Base-by-base conservation (phyloP, 192 early-diverging fungal genomes). In the Rhizoclosmatium globosum region DNA sequence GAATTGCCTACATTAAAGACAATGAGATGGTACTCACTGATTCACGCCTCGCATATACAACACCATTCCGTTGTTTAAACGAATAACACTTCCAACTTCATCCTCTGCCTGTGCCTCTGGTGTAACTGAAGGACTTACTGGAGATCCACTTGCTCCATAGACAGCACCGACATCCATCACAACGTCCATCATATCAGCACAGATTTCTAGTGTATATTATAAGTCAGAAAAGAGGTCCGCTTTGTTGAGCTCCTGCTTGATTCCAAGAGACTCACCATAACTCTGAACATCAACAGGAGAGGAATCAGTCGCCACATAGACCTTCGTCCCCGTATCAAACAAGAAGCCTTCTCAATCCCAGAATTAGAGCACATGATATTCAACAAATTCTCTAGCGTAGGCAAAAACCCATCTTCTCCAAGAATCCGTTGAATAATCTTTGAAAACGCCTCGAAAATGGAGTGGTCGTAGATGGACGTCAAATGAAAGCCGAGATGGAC, bases 341-440 rank as follows among this genome's bases (percentile, higher is more conserved):
- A 99, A 84, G 78, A 96, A 98, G 95, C 95, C 82, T 99, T 99
- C 81, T 99, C 97, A 66, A 99, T 94, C 7, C 94, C 93, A 31
- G 97, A 97, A 75, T 93, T 96, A 94, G 94, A 93, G 82, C 95
- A 96, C 39, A 99, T 88, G 70, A 95, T 95, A 83, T 98, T 97
- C 59, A 99, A 85, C 39, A 99, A 82, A 57, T 95, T 96, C 81
- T 85, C 82, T 46, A 98, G 88, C 9, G 94, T 95, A 19, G 93
- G 92, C 53, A 95, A 81, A 9, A 74, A 31, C 7, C 61, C 72
- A 62, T 74, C 72, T 75, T 95, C 89, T 2, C 91, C 89, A 56
- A 99, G 94, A 62, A 99, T 83, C 69, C 95, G 93, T 85, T 96
- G 97, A 38, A 97, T 91, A 42, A 99, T 94, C 69, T 95, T 95